Evolutionary conservation across 2,329 filamentous ascomycete genomes (phyloP).

Genomic region (Coniochaeta prunicola): DNA sequence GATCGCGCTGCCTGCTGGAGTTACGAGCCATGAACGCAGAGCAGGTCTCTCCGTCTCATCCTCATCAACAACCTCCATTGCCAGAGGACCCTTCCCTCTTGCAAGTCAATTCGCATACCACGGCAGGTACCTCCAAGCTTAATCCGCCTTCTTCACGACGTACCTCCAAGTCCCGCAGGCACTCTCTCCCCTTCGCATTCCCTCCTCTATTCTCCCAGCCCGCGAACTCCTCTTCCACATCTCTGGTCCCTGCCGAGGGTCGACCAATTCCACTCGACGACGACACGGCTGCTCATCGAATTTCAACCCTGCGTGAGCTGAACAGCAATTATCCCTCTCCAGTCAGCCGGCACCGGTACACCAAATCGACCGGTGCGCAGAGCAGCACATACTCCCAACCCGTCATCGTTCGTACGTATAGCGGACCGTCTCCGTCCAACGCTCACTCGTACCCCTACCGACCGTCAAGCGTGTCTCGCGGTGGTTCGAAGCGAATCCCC

Average conservation of each 20-base stretch:
- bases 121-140: not conserved
- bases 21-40: constrained; percentile 4
- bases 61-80: not conserved
- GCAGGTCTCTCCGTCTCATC: constrained; percentile 1
- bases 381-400: constrained; percentile 56
- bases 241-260: constrained; percentile 45
- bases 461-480: constrained; percentile 19
- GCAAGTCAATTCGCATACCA: not conserved
- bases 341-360: constrained; percentile 41
- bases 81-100: not conserved
- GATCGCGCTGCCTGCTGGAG: constrained; percentile 1
- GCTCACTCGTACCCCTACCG: constrained; percentile 12
- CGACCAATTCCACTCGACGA: constrained; percentile 49
- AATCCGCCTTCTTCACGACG: constrained; percentile 4
- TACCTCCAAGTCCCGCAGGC: constrained; percentile 16
- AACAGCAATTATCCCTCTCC: constrained; percentile 48
- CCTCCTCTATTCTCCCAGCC: constrained; percentile 40
- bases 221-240: constrained; percentile 39
- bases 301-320: constrained; percentile 52
- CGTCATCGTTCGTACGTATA: constrained; percentile 60
- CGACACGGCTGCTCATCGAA: constrained; percentile 47
- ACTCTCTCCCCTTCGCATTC: constrained; percentile 39
- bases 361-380: constrained; percentile 47
- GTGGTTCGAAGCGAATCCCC: constrained; percentile 21
- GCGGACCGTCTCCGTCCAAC: constrained; percentile 33